Percentiles rank a stretch among this genome's conserved stretches.
Evolutionary conservation across 306 rosid genomes (phyloP).

Genomic region (Vigna mungo): DNA sequence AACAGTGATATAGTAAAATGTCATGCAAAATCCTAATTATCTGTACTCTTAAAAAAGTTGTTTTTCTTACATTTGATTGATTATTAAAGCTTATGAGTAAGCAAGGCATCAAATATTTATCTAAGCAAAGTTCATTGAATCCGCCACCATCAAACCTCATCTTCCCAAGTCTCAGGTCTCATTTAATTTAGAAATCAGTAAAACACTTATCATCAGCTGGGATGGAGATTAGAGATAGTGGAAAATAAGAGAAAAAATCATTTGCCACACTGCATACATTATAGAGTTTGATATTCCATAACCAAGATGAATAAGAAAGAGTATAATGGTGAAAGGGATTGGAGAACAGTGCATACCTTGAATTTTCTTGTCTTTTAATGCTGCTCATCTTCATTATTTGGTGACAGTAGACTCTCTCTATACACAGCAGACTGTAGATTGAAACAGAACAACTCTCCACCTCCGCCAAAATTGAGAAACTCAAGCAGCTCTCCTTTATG

Average conservation of each 20-base stretch:
- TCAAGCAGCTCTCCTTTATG: neutral
- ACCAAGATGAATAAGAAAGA: neutral
- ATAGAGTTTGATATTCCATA: neutral
- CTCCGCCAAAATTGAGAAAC: neutral
- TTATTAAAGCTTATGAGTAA: neutral
- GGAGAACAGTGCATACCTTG: neutral
- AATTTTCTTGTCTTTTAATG: neutral
- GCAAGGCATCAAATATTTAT: neutral
- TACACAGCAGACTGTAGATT: neutral
- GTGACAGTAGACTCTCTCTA: conserved; percentile 27
- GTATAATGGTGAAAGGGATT: neutral
- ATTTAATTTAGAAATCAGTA: too few species aligned
- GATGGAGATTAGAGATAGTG: neutral
- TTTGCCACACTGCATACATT: neutral
- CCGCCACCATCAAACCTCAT: neutral
- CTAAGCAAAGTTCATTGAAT: too few species aligned
- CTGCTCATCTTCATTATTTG: neutral
- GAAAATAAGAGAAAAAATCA: neutral
- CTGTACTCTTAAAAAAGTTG: too few species aligned
- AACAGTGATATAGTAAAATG: too few species aligned
- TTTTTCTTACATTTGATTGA: neutral
- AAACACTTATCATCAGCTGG: too few species aligned
- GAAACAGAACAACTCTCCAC: neutral
- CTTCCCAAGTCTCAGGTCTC: too few species aligned
- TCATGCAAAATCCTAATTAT: too few species aligned